A percentile compares a stretch with the other conserved stretches of the same genome.
phyloP scores from a whole-genome alignment of 768 basidiomycete genomes.

The Lactarius akahatsu region DNA sequence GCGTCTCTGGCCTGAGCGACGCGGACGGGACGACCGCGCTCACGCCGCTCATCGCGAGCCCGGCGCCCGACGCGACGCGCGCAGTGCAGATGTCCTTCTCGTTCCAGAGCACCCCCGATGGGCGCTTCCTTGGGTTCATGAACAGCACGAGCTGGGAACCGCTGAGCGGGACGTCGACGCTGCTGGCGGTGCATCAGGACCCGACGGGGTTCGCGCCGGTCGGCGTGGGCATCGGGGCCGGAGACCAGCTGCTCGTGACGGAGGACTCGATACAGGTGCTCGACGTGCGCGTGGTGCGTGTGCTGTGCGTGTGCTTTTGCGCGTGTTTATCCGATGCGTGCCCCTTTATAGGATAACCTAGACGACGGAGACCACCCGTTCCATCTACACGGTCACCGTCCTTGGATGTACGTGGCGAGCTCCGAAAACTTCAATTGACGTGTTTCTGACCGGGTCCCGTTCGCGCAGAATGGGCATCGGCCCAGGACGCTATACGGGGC shows the following conservation, averaged over 20 bases:
- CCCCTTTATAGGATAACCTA: conserved; percentile 16
- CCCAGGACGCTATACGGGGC: conserved; percentile 20
- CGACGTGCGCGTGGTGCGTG: conserved; percentile 20
- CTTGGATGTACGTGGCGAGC: conserved; percentile 20
- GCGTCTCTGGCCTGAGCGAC: not conserved
- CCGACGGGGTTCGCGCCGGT: conserved; percentile 1
- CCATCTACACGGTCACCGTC: conserved; percentile 24
- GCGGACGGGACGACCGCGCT: conserved; percentile 21
- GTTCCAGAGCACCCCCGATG: conserved; percentile 18
- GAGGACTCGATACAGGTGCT: conserved; percentile 26
- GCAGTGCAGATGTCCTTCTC: conserved; percentile 7
- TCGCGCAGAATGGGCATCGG: conserved; percentile 23
- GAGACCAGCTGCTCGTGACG: conserved; percentile 20
- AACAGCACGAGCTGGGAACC: conserved; percentile 26
- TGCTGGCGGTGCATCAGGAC: conserved; percentile 18
- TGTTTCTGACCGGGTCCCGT: not conserved
- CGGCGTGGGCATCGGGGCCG: not conserved
- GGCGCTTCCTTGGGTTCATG: conserved; percentile 25
- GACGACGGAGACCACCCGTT: conserved; percentile 28
- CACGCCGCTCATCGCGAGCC: conserved; percentile 5
- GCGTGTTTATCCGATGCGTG: not conserved
- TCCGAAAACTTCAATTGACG: not conserved
- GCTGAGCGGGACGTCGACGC: conserved; percentile 17
- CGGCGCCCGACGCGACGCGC: conserved; percentile 16
- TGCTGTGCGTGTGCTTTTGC: not conserved